Conservation (phyloP, 73 alveolate species). For the Paramecium octaurelia region DNA sequence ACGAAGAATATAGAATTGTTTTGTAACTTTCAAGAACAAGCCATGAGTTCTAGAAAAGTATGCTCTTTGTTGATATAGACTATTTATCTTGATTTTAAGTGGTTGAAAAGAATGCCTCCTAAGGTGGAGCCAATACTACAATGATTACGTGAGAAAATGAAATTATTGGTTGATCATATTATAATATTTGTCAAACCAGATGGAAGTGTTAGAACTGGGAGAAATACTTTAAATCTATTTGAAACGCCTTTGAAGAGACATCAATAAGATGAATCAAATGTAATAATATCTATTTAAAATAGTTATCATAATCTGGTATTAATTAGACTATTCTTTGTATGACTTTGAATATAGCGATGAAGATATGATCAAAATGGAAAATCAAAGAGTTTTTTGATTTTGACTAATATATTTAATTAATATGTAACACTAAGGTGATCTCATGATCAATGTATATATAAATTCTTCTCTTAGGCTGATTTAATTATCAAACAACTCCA, state of each 20-base stretch:
- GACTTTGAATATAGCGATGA: slow-evolving; percentile 31
- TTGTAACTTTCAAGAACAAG: background rate
- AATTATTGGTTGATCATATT: background rate
- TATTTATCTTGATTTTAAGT: slow-evolving; percentile 25
- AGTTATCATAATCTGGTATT: background rate
- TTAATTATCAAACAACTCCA: background rate
- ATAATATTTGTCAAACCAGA: background rate
- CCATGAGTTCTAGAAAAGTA: slow-evolving; percentile 11
- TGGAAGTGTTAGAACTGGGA: background rate
- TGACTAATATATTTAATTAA: background rate
- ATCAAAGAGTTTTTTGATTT: background rate
- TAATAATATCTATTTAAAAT: background rate
- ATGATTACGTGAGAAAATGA: background rate
- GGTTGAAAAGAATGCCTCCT: background rate
- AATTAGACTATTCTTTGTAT: background rate
- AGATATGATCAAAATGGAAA: background rate
- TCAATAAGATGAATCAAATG: background rate
- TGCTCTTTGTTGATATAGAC: background rate
- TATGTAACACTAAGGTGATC: background rate
- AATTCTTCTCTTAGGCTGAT: background rate
- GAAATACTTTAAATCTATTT: background rate
- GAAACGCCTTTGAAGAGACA: slow-evolving; percentile 30
- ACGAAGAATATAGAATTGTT: background rate
- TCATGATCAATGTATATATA: background rate
- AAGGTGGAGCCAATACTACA: background rate